Evolutionary conservation across 441 rosid genomes (phyloP).

Genomic region (Corymbia calophylla): DNA sequence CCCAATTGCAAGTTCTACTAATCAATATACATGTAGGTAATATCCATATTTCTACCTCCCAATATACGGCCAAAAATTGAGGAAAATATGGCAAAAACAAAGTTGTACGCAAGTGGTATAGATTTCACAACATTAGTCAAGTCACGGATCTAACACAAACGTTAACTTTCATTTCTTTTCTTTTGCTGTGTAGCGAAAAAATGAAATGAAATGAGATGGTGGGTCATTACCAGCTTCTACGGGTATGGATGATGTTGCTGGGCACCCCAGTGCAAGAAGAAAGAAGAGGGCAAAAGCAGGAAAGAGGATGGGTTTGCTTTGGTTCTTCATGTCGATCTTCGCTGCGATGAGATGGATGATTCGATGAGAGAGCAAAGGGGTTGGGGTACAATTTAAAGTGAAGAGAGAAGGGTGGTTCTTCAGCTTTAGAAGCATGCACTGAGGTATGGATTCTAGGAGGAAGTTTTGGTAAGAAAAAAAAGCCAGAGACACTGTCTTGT

Average conservation of each 20-base stretch:
- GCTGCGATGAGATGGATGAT: not conserved
- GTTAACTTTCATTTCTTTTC: not conserved
- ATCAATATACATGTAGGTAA: not conserved
- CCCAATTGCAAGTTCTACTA: not conserved
- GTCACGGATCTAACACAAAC: not conserved
- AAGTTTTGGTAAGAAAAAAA: not conserved
- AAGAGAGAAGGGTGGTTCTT: not conserved
- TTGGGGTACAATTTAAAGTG: not conserved
- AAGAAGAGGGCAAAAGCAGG: not conserved
- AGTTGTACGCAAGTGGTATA: not conserved
- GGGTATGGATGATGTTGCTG: conserved; percentile 8
- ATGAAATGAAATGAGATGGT: not conserved
- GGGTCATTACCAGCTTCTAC: conserved; percentile 31
- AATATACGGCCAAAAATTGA: not conserved
- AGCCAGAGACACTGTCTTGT: not conserved
- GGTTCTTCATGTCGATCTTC: conserved; percentile 9
- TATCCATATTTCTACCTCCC: not conserved
- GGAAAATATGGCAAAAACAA: not conserved
- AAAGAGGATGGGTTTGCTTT: not conserved
- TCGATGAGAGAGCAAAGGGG: not conserved
- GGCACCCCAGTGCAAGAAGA: not conserved
- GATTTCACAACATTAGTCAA: not conserved
- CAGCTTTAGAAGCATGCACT: not conserved
- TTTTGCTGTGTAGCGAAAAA: not conserved
- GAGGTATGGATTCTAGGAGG: not conserved